Conservation (phyloP, 352 stramenopile species). For the Globisporangium okanoganense region DNA sequence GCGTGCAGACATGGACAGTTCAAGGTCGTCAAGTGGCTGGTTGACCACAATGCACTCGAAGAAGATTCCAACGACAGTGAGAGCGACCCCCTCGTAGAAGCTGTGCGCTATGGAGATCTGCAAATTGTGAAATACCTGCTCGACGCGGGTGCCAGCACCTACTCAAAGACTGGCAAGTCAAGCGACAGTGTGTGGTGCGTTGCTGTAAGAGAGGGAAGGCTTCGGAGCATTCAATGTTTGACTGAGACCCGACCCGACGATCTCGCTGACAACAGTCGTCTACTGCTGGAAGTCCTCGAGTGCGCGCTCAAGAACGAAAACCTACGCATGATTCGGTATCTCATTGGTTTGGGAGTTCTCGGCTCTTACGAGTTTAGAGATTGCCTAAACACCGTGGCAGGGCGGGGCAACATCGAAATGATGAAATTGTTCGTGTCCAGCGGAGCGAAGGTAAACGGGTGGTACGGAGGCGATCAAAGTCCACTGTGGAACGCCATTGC, state of each 20-base stretch:
- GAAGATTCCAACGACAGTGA: neutral
- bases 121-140: neutral
- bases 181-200: neutral
- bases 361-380: neutral
- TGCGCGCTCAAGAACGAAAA: neutral
- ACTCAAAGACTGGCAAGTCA: neutral
- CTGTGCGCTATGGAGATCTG: neutral
- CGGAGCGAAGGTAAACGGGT: neutral
- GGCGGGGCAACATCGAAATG: neutral
- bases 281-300: neutral
- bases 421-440: neutral
- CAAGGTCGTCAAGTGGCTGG: neutral
- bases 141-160: neutral
- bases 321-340: neutral
- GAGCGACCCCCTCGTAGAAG: neutral
- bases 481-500: neutral
- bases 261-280: neutral
- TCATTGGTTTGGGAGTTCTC: neutral
- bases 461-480: neutral
- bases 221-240: neutral
- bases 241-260: neutral
- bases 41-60: neutral
- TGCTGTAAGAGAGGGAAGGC: neutral
- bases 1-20: neutral
- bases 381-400: neutral